Base-by-base conservation (phyloP, 2,329 filamentous ascomycete genomes). In the Arthrobotrys megalospora region DNA sequence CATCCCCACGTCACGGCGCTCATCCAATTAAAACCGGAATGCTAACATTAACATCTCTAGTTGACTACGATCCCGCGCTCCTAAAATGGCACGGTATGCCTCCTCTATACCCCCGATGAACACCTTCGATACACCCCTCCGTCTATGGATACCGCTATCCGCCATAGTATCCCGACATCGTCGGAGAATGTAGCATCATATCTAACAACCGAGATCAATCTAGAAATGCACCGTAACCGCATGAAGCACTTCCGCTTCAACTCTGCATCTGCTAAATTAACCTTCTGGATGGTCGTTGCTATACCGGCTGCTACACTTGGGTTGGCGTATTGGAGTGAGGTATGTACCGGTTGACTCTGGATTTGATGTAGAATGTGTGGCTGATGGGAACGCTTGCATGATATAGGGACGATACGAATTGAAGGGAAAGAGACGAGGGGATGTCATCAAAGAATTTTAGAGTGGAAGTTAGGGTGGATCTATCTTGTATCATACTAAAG, bases 211-310 rank as follows among this genome's bases (percentile, higher is more conserved):
- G 11, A 21, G 1, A 21, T 10, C 6, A 4, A n/a, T 58, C 28
- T 48, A 77, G 73, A 77, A 55, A 77, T 77, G 73, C 58, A 77
- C 73, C 58, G 66, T 7, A 66, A 71, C 58, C 73, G 73, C 48
- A 38, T 43, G n/a, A 66, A 77, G 43, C 28, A 62, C 52, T 77
- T 77, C 50, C 66, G 73, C 16, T 65, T 70, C 55, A 77, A 65
- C 12, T 6, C 36, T 11, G 21, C 12, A 6, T 47, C 58, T 6
- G 66, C 50, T 6, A 77, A 45, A 48, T 38, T 77, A n/a, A 67
- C 66, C 32, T 77, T 77, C 36, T 60, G 55, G 60, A 47, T 55
- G 36, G 73, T 71, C 11, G 28, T 55, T 28, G 67, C 73, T 19
- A 28, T 77, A 6, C 73, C 73, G 1, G 48, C 43, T 36, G 66